phyloP scores from a whole-genome alignment of 352 stramenopile species.

The Phytophthora aleatoria region DNA sequence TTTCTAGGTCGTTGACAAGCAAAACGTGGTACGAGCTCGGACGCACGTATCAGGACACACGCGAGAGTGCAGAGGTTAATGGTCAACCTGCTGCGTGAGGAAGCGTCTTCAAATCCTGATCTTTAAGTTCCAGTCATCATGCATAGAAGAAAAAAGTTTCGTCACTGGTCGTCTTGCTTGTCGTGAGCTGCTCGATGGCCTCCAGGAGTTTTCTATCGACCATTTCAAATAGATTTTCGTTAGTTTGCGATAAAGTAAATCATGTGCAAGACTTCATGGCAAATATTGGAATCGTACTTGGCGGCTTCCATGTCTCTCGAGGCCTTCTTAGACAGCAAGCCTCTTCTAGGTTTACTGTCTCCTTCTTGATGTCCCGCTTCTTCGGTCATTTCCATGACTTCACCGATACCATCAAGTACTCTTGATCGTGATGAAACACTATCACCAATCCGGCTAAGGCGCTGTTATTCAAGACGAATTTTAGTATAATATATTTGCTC shows the following conservation, averaged over 20 bases:
- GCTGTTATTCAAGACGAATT: slow-evolving; percentile 12
- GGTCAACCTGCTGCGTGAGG: slow-evolving; percentile 18
- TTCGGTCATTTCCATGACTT: slow-evolving; percentile 23
- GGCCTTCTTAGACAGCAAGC: slow-evolving; percentile 46
- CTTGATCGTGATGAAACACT: slow-evolving; percentile 5
- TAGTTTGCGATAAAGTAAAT: slow-evolving; percentile 15
- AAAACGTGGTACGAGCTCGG: slow-evolving; percentile 47
- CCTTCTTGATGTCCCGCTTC: not conserved
- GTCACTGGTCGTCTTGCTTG: slow-evolving; percentile 16
- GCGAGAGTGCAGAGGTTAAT: slow-evolving; percentile 16
- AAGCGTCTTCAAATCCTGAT: not conserved
- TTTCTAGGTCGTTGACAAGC: slow-evolving; percentile 46
- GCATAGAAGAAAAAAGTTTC: not conserved
- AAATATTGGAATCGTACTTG: slow-evolving; percentile 38
- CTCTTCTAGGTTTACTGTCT: not conserved
- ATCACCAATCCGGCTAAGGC: slow-evolving; percentile 25
- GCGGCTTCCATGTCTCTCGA: slow-evolving; percentile 42
- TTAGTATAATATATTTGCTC: not conserved
- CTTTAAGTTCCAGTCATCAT: not conserved
- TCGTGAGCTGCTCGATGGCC: slow-evolving; percentile 46
- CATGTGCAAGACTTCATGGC: not conserved
- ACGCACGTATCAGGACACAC: slow-evolving; percentile 35
- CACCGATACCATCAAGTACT: slow-evolving; percentile 24
- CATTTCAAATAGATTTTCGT: slow-evolving; percentile 33
- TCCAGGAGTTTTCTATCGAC: slow-evolving; percentile 40